phyloP scores from a whole-genome alignment of 2,329 filamentous ascomycete species.

The Colletotrichum tofieldiae region DNA sequence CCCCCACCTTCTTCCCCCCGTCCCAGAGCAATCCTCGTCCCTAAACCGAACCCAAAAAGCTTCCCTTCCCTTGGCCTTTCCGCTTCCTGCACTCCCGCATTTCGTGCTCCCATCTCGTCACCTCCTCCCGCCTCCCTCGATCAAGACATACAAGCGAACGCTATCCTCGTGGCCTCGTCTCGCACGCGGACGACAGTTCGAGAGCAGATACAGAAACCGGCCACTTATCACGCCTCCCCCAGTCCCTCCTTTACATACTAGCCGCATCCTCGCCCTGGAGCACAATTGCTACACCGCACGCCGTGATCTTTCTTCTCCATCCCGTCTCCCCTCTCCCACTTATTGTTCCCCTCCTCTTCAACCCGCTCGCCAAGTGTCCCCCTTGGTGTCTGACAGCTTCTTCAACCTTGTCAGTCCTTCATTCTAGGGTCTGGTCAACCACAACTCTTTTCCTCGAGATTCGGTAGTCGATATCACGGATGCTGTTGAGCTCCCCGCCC shows the following conservation, averaged over 20 bases:
- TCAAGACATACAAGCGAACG: slow-evolving; percentile 25
- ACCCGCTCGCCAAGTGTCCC: slow-evolving; percentile 7
- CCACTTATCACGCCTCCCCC: slow-evolving; percentile 26
- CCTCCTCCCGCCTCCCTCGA: slow-evolving; percentile 20
- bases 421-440: slow-evolving; percentile 1
- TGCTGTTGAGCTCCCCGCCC: slow-evolving; percentile 28
- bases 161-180: slow-evolving; percentile 29
- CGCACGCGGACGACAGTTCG: slow-evolving; percentile 30
- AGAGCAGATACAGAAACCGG: slow-evolving; percentile 31
- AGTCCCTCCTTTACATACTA: slow-evolving; percentile 29
- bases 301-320: slow-evolving; percentile 26
- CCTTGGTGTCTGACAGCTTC: slow-evolving; percentile 6
- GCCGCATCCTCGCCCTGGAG: slow-evolving; percentile 16
- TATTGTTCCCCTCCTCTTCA: slow-evolving; percentile 26
- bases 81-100: slow-evolving; percentile 31
- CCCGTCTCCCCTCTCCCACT: slow-evolving; percentile 8
- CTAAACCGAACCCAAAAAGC: slow-evolving; percentile 44
- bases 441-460: slow-evolving; percentile 1
- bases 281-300: slow-evolving; percentile 23
- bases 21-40: slow-evolving; percentile 35
- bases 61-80: slow-evolving; percentile 43
- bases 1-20: slow-evolving; percentile 35
- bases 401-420: neutral
- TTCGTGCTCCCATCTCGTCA: slow-evolving; percentile 30
- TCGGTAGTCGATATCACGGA: slow-evolving; percentile 15